Percentiles rank a stretch among this genome's conserved stretches.
These are phyloP conservation scores for Hypoxylon sp. DNA, from an alignment of 2,329 filamentous ascomycete species.

Conservation along the genomic window DNA sequence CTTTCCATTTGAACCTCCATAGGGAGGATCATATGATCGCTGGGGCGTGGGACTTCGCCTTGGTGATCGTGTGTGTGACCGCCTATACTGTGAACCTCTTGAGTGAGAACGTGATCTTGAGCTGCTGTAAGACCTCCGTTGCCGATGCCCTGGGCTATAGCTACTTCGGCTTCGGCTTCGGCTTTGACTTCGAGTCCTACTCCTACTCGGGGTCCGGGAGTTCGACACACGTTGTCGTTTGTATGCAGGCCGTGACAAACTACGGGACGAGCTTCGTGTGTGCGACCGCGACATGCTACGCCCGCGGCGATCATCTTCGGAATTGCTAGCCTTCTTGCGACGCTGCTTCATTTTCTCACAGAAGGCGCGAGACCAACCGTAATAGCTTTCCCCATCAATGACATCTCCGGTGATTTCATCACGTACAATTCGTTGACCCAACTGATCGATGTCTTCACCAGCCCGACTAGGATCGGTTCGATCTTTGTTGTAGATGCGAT, in stretches of 20 bases:
- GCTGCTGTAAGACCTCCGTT: conserved; percentile 44
- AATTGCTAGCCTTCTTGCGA: conserved; percentile 46
- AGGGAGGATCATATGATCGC: conserved; percentile 25
- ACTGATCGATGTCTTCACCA: conserved; percentile 72
- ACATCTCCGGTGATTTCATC: conserved; percentile 74
- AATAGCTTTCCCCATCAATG: conserved; percentile 77
- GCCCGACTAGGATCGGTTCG: conserved; percentile 55
- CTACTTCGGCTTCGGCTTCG: conserved; percentile 42
- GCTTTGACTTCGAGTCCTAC: conserved; percentile 42
- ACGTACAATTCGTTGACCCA: conserved; percentile 73
- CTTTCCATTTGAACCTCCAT: conserved; percentile 22
- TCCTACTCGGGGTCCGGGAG: conserved; percentile 47
- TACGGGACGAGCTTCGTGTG: conserved; percentile 43
- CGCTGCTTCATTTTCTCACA: conserved; percentile 81
- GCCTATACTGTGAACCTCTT: conserved; percentile 33
- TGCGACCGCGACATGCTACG: conserved; percentile 48
- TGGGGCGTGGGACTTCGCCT: conserved; percentile 20
- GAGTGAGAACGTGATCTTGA: conserved; percentile 44
- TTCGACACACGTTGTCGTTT: conserved; percentile 53
- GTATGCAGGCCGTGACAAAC: conserved; percentile 49
- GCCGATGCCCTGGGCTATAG: conserved; percentile 40
- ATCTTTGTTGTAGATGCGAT: conserved; percentile 70
- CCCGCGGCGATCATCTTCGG: conserved; percentile 36
- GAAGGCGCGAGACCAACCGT: conserved; percentile 85
- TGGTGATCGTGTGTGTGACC: conserved; percentile 34